phyloP scores from a whole-genome alignment of 306 rosid genomes.

The Abrus pulchellus region DNA sequence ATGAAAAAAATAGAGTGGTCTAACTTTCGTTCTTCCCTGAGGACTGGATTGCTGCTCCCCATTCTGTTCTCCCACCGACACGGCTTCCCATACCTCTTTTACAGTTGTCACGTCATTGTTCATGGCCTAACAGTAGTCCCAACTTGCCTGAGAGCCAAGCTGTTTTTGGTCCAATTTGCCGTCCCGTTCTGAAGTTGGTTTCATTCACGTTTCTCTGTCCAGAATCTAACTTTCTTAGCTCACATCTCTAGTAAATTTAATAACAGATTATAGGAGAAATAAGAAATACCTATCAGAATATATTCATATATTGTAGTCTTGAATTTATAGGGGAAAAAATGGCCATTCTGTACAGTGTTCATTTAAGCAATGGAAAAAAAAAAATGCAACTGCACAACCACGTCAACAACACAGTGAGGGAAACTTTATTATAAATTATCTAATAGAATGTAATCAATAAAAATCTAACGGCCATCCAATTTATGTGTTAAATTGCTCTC shows the following conservation, averaged over 20 bases:
- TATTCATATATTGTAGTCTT: neutral
- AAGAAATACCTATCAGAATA: neutral
- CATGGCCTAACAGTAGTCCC: neutral
- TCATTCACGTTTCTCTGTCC: neutral
- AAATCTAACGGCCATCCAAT: neutral
- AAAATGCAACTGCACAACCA: slow-evolving; percentile 4
- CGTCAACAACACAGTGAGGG: neutral
- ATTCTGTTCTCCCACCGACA: neutral
- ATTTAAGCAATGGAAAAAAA: neutral
- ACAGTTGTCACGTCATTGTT: neutral
- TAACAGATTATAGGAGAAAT: neutral
- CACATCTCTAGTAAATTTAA: neutral
- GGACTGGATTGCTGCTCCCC: too few species aligned
- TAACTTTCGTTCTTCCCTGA: too few species aligned
- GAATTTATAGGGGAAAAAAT: neutral
- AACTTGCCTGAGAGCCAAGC: neutral
- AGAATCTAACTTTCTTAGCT: neutral
- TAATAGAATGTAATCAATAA: slow-evolving; percentile 21
- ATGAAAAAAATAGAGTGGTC: too few species aligned
- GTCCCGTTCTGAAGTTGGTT: neutral
- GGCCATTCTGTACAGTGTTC: neutral
- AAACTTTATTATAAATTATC: slow-evolving; percentile 35
- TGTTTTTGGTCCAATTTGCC: neutral
- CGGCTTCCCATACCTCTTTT: neutral
- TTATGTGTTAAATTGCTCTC: neutral